Evolutionary conservation across 2,329 filamentous ascomycete species (phyloP).

Genomic region (Fusarium equiseti): DNA sequence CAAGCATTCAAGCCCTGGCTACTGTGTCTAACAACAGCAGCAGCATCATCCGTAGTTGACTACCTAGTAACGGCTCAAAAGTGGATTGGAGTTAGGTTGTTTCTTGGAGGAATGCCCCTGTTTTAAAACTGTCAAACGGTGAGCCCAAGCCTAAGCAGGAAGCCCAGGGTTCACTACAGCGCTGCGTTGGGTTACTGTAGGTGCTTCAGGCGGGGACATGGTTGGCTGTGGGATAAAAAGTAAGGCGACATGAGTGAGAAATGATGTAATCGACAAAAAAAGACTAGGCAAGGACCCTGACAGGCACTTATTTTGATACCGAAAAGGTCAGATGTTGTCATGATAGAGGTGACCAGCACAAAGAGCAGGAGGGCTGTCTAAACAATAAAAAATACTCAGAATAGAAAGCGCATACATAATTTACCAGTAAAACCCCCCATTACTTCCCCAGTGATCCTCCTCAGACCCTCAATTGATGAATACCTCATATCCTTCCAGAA

Average conservation of each 20-base stretch:
- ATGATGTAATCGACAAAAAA: conserved; percentile 43
- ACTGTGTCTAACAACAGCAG: not conserved
- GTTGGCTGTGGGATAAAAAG: not conserved
- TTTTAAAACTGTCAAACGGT: conserved; percentile 27
- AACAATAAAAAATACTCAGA: not conserved
- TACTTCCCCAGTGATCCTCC: not conserved
- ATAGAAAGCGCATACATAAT: not conserved
- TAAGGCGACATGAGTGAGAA: conserved; percentile 19
- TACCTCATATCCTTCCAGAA: conserved; percentile 6
- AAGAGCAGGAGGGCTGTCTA: not conserved
- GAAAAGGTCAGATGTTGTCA: not conserved
- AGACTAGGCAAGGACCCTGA: conserved; percentile 26
- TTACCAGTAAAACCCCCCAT: not conserved
- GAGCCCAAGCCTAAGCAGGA: conserved; percentile 27
- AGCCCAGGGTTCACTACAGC: conserved; percentile 12
- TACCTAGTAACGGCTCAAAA: not conserved
- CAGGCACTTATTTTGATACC: not conserved
- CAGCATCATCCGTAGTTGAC: not conserved
- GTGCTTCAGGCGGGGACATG: conserved; percentile 7
- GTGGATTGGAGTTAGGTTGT: conserved; percentile 4
- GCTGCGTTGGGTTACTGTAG: not conserved
- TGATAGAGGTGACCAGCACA: not conserved
- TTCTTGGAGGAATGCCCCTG: conserved; percentile 10
- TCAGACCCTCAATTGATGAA: conserved; percentile 21
- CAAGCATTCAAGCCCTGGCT: not conserved